These are phyloP conservation scores for Periglandula ipomoeae DNA, from an alignment of 2,329 filamentous ascomycete species.

Conservation along the genomic window DNA sequence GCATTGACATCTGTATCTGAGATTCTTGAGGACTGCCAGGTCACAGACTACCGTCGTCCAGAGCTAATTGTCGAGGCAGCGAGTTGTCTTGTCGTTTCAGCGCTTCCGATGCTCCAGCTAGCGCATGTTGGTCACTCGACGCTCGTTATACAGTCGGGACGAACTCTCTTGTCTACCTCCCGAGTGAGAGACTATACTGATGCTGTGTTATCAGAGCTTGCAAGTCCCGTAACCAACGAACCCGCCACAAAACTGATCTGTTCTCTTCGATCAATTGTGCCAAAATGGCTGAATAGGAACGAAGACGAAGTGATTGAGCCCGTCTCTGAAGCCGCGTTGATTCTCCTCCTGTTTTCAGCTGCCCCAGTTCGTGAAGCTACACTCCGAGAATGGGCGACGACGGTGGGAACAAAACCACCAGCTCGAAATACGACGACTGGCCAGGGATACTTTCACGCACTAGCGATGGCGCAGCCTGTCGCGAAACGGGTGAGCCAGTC, in stretches of 20 bases:
- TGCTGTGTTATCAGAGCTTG: constrained; percentile 15
- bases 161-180: constrained; percentile 15
- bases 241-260: constrained; percentile 15
- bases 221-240: background rate
- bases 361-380: constrained; percentile 26
- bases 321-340: constrained; percentile 40
- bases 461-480: constrained; percentile 41
- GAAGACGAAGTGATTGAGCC: constrained; percentile 41
- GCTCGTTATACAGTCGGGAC: constrained; percentile 13
- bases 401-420: constrained; percentile 25
- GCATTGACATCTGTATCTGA: constrained; percentile 17
- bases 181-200: constrained; percentile 12
- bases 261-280: constrained; percentile 24
- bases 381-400: constrained; percentile 37
- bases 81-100: constrained; percentile 47
- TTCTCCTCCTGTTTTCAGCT: constrained; percentile 37
- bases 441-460: constrained; percentile 43
- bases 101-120: constrained; percentile 38
- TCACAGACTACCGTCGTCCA: constrained; percentile 44
- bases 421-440: constrained; percentile 29
- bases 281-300: constrained; percentile 38
- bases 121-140: constrained; percentile 14
- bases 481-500: constrained; percentile 9
- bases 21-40: constrained; percentile 32
- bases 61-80: constrained; percentile 57